These are phyloP conservation scores for Senna siamea DNA, from an alignment of 306 rosid species.

Conservation along the genomic window DNA sequence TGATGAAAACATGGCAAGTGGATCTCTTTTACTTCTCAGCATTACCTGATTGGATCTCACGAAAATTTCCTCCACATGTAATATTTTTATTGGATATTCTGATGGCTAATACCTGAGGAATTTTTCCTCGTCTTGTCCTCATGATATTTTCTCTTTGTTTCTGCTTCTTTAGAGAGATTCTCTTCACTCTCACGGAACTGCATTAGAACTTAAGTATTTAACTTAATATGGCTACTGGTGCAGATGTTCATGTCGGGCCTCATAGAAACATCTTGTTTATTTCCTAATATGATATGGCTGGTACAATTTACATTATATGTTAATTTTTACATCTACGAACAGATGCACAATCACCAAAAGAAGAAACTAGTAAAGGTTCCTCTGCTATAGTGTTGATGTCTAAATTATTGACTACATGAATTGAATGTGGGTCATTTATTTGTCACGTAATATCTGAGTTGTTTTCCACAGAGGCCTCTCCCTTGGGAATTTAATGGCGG, in stretches of 20 bases:
- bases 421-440: conserved; percentile 16
- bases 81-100: background rate
- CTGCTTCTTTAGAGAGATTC: background rate
- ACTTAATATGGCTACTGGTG: conserved; percentile 7
- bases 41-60: background rate
- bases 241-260: conserved; percentile 9
- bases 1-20: background rate
- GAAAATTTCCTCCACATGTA: background rate
- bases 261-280: background rate
- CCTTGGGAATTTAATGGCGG: background rate
- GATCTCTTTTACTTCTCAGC: background rate
- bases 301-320: conserved; percentile 1
- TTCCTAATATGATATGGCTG: background rate
- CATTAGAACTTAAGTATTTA: conserved; percentile 1
- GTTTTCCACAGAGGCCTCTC: background rate
- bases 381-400: background rate
- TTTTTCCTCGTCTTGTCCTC: background rate
- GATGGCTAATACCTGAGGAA: background rate
- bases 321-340: background rate
- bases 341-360: background rate
- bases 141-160: background rate
- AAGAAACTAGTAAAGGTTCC: background rate
- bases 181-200: conserved; percentile 15
- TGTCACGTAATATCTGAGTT: background rate
- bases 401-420: background rate